Percentiles rank a stretch among this genome's conserved stretches.
These are phyloP conservation scores for Tolypocladium amazonense DNA, from an alignment of 2,329 filamentous ascomycete genomes.

Conservation along the genomic window DNA sequence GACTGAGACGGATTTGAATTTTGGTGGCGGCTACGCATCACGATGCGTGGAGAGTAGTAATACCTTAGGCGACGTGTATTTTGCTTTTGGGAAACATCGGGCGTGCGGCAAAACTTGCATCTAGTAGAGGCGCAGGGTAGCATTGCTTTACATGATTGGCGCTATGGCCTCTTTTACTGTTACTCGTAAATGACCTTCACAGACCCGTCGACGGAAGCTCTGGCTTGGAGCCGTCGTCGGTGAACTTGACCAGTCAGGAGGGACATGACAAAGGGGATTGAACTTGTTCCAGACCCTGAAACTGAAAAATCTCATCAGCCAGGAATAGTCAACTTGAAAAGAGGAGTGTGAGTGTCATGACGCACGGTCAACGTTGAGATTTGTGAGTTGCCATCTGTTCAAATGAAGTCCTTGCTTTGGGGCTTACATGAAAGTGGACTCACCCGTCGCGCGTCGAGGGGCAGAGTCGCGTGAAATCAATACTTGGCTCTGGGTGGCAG, in stretches of 20 bases:
- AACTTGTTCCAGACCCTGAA: neutral
- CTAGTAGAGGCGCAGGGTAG: conserved; percentile 9
- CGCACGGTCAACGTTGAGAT: neutral
- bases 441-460: neutral
- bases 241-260: neutral
- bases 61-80: neutral
- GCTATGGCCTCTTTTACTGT: neutral
- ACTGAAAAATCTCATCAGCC: neutral
- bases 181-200: conserved; percentile 4
- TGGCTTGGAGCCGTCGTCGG: neutral
- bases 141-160: conserved; percentile 4
- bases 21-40: neutral
- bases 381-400: neutral
- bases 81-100: conserved; percentile 1
- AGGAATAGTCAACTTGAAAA: neutral
- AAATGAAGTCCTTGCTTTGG: neutral
- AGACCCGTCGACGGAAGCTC: neutral
- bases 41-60: neutral
- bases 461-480: neutral
- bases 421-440: neutral
- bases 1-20: neutral
- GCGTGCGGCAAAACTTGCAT: conserved; percentile 7
- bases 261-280: neutral
- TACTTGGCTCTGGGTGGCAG: neutral
- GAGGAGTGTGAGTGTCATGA: neutral